Conservation (phyloP, 2,329 filamentous ascomycete genomes). For the Aspergillus luchuensis region DNA sequence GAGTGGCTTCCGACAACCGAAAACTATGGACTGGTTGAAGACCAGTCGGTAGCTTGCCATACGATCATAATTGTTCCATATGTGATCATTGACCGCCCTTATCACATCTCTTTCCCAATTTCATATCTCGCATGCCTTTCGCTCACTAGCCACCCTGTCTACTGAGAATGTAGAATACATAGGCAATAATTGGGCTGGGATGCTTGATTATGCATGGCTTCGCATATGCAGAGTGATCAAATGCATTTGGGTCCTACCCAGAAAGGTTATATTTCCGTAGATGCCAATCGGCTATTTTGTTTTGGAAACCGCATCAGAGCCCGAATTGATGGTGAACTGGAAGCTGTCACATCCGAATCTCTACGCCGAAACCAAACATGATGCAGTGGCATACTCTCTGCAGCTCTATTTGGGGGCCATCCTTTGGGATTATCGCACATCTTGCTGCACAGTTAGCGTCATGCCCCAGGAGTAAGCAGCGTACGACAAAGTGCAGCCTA, state of each 20-base stretch:
- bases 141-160: too few relatives aligned
- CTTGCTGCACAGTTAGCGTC: too few relatives aligned
- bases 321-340: background rate
- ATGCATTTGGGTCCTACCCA: background rate
- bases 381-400: background rate
- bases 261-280: background rate
- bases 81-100: too few relatives aligned
- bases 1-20: too few relatives aligned
- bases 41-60: too few relatives aligned
- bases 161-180: too few relatives aligned
- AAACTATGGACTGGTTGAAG: too few relatives aligned
- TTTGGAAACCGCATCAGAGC: background rate
- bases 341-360: background rate
- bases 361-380: background rate
- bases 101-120: too few relatives aligned
- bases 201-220: background rate
- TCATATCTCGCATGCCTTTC: too few relatives aligned
- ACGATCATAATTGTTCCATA: too few relatives aligned
- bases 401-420: background rate
- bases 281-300: background rate
- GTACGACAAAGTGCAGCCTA: background rate
- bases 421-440: too few relatives aligned
- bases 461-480: background rate
- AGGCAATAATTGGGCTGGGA: too few relatives aligned
- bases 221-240: background rate